Evolutionary conservation across 1,284 basidiomycete species (phyloP).

Genomic region (Trichosporon faecale): DNA sequence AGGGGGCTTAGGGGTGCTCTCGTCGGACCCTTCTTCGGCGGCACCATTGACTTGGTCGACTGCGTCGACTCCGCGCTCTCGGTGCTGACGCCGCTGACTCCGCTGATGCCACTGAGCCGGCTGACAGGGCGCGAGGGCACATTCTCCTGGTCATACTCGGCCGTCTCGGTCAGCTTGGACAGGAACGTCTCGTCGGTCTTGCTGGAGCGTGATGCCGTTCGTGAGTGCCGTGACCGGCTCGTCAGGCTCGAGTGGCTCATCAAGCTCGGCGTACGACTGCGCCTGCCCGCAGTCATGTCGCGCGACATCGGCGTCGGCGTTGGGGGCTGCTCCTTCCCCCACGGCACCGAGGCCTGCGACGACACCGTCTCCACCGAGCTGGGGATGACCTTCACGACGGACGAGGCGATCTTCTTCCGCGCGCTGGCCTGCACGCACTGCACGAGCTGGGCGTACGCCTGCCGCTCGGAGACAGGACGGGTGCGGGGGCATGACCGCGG

Average conservation of each 20-base stretch:
- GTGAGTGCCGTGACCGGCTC: neutral
- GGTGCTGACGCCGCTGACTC: neutral
- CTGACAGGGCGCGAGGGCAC: neutral
- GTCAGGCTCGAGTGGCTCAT: slow-evolving; percentile 10
- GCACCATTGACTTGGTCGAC: neutral
- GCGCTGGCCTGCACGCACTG: slow-evolving; percentile 26
- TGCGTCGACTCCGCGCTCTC: neutral
- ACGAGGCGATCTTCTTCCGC: slow-evolving; percentile 23
- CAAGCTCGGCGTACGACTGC: neutral
- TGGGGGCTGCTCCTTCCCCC: slow-evolving; percentile 26
- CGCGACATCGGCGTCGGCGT: slow-evolving; percentile 27
- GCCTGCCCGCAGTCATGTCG: slow-evolving; percentile 13
- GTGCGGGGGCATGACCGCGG: slow-evolving; percentile 25
- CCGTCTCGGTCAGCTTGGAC: slow-evolving; percentile 10
- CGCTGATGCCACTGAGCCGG: neutral
- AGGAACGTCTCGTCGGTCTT: slow-evolving; percentile 21
- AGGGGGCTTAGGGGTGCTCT: neutral
- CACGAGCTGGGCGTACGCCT: slow-evolving; percentile 26
- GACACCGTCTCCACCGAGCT: slow-evolving; percentile 17
- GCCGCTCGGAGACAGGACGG: slow-evolving; percentile 25
- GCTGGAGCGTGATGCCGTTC: slow-evolving; percentile 4
- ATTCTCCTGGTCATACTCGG: neutral
- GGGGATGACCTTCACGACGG: slow-evolving; percentile 11
- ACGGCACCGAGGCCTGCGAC: slow-evolving; percentile 6
- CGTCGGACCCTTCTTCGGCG: neutral